Conservation (phyloP, 139 green algal genomes). For the Tetradesmus lagerheimii region DNA sequence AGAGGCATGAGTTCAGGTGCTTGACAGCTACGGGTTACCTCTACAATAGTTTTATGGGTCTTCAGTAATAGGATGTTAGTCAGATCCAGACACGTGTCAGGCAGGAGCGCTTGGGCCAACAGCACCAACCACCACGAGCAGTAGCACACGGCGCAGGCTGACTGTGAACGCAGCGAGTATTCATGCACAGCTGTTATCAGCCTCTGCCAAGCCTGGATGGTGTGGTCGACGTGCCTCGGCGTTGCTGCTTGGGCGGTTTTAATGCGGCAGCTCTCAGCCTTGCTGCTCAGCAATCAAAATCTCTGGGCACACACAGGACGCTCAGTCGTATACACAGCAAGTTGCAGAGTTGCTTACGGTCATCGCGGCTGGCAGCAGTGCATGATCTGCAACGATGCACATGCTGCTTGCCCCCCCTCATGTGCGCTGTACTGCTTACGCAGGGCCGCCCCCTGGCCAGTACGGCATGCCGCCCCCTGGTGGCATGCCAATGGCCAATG, state of each 20-base stretch:
- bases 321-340: neutral
- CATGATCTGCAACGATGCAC: neutral
- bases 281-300: neutral
- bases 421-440: neutral
- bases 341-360: neutral
- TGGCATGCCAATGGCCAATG: constrained; percentile 36
- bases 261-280: neutral
- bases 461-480: constrained; percentile 28
- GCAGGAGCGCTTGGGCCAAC: neutral
- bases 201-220: neutral
- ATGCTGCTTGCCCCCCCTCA: neutral
- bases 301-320: neutral
- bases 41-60: no score
- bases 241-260: neutral
- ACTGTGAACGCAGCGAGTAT: neutral
- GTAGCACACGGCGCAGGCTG: neutral
- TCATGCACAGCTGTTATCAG: neutral
- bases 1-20: neutral
- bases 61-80: neutral
- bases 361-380: neutral
- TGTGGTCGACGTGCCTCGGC: neutral
- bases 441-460: neutral
- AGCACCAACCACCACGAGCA: neutral
- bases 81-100: neutral
- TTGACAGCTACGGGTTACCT: neutral